Evolutionary conservation across 331 rosid species (phyloP).

Genomic region (Dryas integrifolia): DNA sequence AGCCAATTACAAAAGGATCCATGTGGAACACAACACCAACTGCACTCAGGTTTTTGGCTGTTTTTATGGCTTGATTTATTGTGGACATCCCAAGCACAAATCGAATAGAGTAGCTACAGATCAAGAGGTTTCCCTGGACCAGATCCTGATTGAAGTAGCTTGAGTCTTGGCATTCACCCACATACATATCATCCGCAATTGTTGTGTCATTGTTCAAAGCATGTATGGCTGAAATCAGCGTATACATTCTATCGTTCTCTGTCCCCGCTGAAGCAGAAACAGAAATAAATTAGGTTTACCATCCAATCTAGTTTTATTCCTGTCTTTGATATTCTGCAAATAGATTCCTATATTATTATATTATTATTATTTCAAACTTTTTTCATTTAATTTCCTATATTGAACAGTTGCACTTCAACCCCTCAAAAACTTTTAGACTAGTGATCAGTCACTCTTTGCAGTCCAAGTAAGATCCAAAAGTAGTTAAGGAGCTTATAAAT

Average conservation of each 20-base stretch:
- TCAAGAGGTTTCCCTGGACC: slow-evolving; percentile 73
- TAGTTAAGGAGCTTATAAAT: background rate
- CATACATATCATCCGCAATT: slow-evolving; percentile 60
- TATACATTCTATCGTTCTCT: slow-evolving; percentile 41
- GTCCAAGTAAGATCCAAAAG: background rate
- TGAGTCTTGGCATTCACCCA: slow-evolving; percentile 89
- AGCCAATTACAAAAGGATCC: slow-evolving; percentile 88
- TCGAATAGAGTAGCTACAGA: slow-evolving; percentile 96
- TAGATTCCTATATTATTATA: too few species aligned
- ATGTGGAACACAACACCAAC: slow-evolving; percentile 85
- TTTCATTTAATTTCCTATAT: too few species aligned
- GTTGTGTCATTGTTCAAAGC: slow-evolving; percentile 62
- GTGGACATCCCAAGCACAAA: slow-evolving; percentile 89
- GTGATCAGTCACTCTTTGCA: background rate
- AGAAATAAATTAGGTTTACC: slow-evolving; percentile 23
- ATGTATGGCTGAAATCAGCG: slow-evolving; percentile 61
- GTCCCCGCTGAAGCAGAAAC: slow-evolving; percentile 69
- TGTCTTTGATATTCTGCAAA: too few species aligned
- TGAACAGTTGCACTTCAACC: background rate
- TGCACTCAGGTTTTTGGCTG: slow-evolving; percentile 84
- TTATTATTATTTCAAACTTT: too few species aligned
- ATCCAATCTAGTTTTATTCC: background rate
- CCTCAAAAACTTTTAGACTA: background rate
- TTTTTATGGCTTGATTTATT: slow-evolving; percentile 59
- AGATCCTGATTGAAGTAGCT: slow-evolving; percentile 51